Evolutionary conservation across 805 yeast genomes (phyloP), one percentile per base, ranked within the genome.

Genomic region (Lipomyces yamanashiensis): DNA sequence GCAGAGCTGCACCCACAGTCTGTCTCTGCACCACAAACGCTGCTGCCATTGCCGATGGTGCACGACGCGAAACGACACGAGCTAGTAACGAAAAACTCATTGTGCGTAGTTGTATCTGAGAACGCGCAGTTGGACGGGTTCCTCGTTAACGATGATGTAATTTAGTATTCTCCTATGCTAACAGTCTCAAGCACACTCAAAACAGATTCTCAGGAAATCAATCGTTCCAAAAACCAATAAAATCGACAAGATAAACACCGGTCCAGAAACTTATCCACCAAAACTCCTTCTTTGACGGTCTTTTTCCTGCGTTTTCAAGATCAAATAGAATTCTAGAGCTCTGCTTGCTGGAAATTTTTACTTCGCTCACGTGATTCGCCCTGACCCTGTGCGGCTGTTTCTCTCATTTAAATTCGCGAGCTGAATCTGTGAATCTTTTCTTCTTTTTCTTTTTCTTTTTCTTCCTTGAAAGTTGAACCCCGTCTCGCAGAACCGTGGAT

Each of bases 401-500:
- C 39, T 28, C 43, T 28, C 37, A n/a, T 47, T 33, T 53, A 37
- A 19, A 28, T 43, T 1, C 15, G n/a, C 12, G 37, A n/a, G 7
- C 2, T 7, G 62, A 28, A 8, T 8, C 43, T 12, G 19, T 19
- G 17, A 48, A 23, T 15, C 37, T 48, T 45, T 45, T 2, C 15
- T 48, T 41, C n/a, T 12, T 43, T 36, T 36, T 51, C 49, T 62
- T 43, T 43, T 61, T 54, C 50, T 64, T 56, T 58, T 28, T 63
- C 50, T 64, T 54, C 52, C 37, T 52, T 40, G 67, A 65, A 65
- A 63, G 67, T 65, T 63, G 67, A 45, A 54, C 61, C 62, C 59
- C 67, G 39, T 56, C 54, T 56, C 48, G 59, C 59, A 47, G 59
- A 56, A 49, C 57, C 19, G 23, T 36, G 40, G 21, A 8, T 7